phyloP scores from a whole-genome alignment of 768 basidiomycete genomes.

The Kwoniella newhampshirensis region DNA sequence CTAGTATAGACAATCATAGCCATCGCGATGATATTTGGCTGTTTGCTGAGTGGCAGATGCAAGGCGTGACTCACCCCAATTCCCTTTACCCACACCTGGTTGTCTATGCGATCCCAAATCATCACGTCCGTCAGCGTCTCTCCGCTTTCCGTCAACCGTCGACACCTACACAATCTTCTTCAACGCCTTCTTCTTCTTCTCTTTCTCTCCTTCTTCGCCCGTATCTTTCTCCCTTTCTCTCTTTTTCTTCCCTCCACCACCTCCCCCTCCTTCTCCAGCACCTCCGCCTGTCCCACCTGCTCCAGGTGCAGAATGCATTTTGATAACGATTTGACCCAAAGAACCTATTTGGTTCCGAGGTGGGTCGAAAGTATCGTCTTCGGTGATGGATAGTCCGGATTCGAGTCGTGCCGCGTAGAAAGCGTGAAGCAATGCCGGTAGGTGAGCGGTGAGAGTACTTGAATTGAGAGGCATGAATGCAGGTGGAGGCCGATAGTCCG shows the following conservation, averaged over 20 bases:
- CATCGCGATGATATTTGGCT: constrained; percentile 8
- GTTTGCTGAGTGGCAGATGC: background rate
- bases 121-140: background rate
- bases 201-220: constrained; percentile 5
- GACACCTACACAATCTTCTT: constrained; percentile 36
- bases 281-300: background rate
- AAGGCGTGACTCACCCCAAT: constrained; percentile 45
- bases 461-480: constrained; percentile 72
- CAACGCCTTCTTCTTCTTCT: constrained; percentile 28
- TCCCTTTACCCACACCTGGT: constrained; percentile 45
- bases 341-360: constrained; percentile 37
- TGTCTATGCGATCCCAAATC: constrained; percentile 5
- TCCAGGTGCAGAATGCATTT: constrained; percentile 1
- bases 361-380: constrained; percentile 43
- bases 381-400: constrained; percentile 29
- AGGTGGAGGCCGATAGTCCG: constrained; percentile 76
- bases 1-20: too few relatives aligned
- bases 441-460: constrained; percentile 71
- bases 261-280: background rate
- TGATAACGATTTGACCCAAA: constrained; percentile 45
- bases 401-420: constrained; percentile 60
- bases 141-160: background rate
- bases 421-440: constrained; percentile 71
- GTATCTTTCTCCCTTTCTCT: constrained; percentile 12
- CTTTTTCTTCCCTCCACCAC: constrained; percentile 15